phyloP scores from a whole-genome alignment of 2,329 filamentous ascomycete genomes.

The Mycosphaerella arachidis region DNA sequence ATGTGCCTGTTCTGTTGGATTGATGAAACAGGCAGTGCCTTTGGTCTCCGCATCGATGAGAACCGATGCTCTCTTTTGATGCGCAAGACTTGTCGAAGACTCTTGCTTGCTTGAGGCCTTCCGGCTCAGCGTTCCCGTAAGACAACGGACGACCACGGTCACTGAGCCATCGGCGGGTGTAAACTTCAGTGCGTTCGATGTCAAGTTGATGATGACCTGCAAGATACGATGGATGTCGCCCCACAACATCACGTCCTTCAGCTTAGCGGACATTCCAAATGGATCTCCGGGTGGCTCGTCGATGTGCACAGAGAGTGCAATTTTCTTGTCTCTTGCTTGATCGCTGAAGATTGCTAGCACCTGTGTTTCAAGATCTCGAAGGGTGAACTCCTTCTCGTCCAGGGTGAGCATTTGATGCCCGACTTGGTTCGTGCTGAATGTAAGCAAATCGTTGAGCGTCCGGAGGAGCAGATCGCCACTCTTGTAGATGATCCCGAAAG shows the following conservation, averaged over 20 bases:
- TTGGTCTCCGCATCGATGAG: neutral
- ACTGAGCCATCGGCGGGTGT: conserved; percentile 73
- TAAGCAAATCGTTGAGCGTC: conserved; percentile 80
- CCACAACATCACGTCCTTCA: conserved; percentile 83
- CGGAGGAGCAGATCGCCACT: conserved; percentile 80
- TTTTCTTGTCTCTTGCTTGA: conserved; percentile 76
- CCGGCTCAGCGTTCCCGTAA: conserved; percentile 48
- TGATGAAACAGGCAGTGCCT: conserved; percentile 19
- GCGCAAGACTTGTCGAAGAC: neutral
- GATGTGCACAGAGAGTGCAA: conserved; percentile 68
- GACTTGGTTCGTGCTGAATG: conserved; percentile 92
- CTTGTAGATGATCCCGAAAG: conserved; percentile 82
- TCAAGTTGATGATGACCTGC: conserved; percentile 86
- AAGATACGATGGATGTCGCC: conserved; percentile 86
- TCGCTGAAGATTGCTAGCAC: conserved; percentile 83
- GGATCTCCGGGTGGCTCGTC: conserved; percentile 36
- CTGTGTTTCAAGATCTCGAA: conserved; percentile 78
- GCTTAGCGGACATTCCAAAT: conserved; percentile 38
- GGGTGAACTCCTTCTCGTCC: conserved; percentile 77
- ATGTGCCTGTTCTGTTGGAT: conserved; percentile 9
- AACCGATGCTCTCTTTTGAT: neutral
- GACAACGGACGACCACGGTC: conserved; percentile 68
- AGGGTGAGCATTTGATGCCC: conserved; percentile 70
- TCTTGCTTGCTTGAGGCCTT: conserved; percentile 8
- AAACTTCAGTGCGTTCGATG: conserved; percentile 89